A percentile compares a stretch with the other conserved stretches of the same genome.
Evolutionary conservation across 2,329 filamentous ascomycete species (phyloP).

Genomic region (Beauveria rudraprayagi): DNA sequence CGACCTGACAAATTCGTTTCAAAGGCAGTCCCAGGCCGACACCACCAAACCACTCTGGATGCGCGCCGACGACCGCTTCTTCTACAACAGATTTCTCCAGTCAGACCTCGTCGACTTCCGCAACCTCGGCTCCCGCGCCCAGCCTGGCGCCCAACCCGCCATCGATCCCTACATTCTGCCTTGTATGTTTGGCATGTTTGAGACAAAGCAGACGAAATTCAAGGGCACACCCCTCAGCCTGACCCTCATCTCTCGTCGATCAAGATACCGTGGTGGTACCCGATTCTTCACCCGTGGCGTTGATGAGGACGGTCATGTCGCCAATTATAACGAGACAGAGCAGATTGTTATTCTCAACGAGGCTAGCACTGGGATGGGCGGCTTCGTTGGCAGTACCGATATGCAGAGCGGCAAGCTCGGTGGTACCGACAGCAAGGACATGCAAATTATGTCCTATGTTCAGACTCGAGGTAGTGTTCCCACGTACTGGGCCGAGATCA

Average conservation of each 20-base stretch:
- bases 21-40: constrained; percentile 78
- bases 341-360: constrained; percentile 89
- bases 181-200: constrained; percentile 92
- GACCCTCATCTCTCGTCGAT: constrained; percentile 79
- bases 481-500: constrained; percentile 93
- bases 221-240: constrained; percentile 80
- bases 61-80: constrained; percentile 92
- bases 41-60: constrained; percentile 72
- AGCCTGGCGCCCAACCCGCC: constrained; percentile 62
- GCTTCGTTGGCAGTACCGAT: constrained; percentile 68
- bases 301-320: constrained; percentile 89
- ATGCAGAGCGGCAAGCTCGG: constrained; percentile 66
- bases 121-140: constrained; percentile 50
- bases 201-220: constrained; percentile 78
- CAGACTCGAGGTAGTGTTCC: constrained; percentile 96
- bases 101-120: constrained; percentile 88
- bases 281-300: constrained; percentile 92
- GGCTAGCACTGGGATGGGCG: constrained; percentile 61
- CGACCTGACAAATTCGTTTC: constrained; percentile 94
- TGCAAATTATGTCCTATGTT: constrained; percentile 87
- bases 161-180: constrained; percentile 90
- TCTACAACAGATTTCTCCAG: constrained; percentile 94
- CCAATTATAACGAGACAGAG: constrained; percentile 98
- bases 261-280: constrained; percentile 80
- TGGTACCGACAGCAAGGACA: constrained; percentile 56